phyloP scores from a whole-genome alignment of 805 yeast genomes.

The Hanseniaspora thailandica region DNA sequence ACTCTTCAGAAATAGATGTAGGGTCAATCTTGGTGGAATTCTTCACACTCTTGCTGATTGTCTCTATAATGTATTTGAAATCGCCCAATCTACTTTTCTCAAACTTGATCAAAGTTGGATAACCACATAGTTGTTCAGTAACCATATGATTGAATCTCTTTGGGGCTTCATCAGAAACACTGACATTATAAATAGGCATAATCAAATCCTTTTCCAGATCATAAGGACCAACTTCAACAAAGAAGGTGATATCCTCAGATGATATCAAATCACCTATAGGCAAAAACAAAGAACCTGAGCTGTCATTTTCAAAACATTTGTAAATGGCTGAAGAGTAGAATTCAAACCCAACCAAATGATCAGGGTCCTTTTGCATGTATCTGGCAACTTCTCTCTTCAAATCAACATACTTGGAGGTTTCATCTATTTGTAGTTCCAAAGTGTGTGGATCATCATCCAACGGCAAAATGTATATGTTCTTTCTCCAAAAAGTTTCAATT shows the following conservation, averaged over 20 bases:
- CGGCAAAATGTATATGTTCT: conserved; percentile 52
- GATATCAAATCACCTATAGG: conserved; percentile 60
- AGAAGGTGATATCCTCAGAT: conserved; percentile 49
- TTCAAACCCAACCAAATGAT: conserved; percentile 42
- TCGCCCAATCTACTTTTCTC: conserved; percentile 6
- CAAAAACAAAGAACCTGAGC: conserved; percentile 38
- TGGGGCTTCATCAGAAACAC: conserved; percentile 19
- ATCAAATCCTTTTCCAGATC: conserved; percentile 37
- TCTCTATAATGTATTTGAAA: background rate
- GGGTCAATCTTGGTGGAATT: background rate
- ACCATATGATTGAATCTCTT: conserved; percentile 19
- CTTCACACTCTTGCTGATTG: background rate
- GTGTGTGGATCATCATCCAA: conserved; percentile 37
- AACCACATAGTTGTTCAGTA: conserved; percentile 47
- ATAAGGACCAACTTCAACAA: conserved; percentile 43
- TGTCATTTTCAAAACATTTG: conserved; percentile 54
- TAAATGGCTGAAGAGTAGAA: conserved; percentile 58
- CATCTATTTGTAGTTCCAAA: conserved; percentile 62
- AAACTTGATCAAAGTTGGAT: conserved; percentile 58
- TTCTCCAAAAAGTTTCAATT: conserved; percentile 58
- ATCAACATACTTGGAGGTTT: conserved; percentile 51
- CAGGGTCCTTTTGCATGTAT: conserved; percentile 30
- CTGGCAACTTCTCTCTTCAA: conserved; percentile 50
- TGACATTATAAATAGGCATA: conserved; percentile 48
- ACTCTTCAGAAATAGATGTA: background rate